These are phyloP conservation scores for Alternaria incomplexa DNA, from an alignment of 2,329 filamentous ascomycete species.

Conservation along the genomic window DNA sequence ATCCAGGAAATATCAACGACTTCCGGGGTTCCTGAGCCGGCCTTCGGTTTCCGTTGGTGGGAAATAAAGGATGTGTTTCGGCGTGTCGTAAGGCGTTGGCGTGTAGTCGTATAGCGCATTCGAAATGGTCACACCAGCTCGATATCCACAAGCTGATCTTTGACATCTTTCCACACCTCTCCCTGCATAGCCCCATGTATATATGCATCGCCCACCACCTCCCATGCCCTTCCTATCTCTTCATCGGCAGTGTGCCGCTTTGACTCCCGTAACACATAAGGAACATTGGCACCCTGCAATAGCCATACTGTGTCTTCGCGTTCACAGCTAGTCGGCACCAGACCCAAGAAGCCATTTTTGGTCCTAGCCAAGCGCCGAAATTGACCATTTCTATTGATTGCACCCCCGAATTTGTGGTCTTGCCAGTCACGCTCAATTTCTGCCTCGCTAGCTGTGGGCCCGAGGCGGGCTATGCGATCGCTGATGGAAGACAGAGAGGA, in stretches of 20 bases:
- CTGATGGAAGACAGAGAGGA: background rate
- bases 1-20: background rate
- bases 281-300: background rate
- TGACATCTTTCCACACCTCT: background rate
- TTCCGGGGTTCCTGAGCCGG: background rate
- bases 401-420: background rate
- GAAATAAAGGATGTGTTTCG: too few species aligned
- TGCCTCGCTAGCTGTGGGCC: background rate
- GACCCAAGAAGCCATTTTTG: background rate
- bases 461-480: background rate
- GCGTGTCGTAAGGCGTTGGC: too few species aligned
- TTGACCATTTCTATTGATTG: background rate
- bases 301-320: background rate
- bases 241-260: background rate
- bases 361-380: background rate
- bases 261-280: background rate
- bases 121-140: background rate
- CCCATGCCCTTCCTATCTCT: background rate
- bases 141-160: background rate
- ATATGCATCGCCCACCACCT: conserved; percentile 2
- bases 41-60: background rate
- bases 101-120: background rate
- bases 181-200: conserved; percentile 1
- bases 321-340: background rate
- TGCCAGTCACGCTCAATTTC: background rate